Base-by-base conservation (phyloP, 2,329 filamentous ascomycete genomes). In the Colletotrichum zoysiae region DNA sequence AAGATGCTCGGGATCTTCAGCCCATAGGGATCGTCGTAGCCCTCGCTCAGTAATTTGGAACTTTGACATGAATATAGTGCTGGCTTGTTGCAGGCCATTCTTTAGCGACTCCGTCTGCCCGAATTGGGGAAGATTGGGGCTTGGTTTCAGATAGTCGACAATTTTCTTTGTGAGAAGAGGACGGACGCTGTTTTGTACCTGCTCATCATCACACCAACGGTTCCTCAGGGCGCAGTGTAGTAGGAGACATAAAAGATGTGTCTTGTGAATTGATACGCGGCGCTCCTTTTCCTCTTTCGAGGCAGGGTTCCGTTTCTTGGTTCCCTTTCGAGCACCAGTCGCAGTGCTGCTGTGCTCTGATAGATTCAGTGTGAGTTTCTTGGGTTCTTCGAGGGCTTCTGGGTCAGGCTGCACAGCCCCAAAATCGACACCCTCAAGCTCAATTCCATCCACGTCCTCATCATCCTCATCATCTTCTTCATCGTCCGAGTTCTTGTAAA, bases 191-290 rank as follows among this genome's bases (percentile, higher is more conserved):
- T 84, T 86, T 78, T 97, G 94, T 11, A 93, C 88, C 68, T 87
- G 82, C 18, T 83, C 76, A 78, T 95, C 92, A 77, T 97, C 97
- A 82, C 95, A 98, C 94, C 95, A 98, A 66, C 88, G 85, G 78
- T 98, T 99, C 67, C 95, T 90, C 69, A 90, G 85, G 75, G 93
- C 88, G 20, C 91, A 87, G 80, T 98, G 94, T 12, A 90, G 89
- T 20, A 99, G 82, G 2, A 99, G 86, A 78, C 94, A 97, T 18
- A 98, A 83, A 0, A 98, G 75, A 81, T 99, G 95, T 73, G 91
- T 85, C 81, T 95, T 97, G 81, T 99, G 96, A n/a, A 95, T 86
- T 63, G 94, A 88, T 40, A 96, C 79, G 26, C 95, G 89, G 18
- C 79, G 82, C 55, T 82, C 81, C 73, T 84, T 87, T 75, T 91